Evolutionary conservation across 306 rosid species (phyloP), one percentile per base, ranked within the genome.

Genomic region (Trifolium pratense): DNA sequence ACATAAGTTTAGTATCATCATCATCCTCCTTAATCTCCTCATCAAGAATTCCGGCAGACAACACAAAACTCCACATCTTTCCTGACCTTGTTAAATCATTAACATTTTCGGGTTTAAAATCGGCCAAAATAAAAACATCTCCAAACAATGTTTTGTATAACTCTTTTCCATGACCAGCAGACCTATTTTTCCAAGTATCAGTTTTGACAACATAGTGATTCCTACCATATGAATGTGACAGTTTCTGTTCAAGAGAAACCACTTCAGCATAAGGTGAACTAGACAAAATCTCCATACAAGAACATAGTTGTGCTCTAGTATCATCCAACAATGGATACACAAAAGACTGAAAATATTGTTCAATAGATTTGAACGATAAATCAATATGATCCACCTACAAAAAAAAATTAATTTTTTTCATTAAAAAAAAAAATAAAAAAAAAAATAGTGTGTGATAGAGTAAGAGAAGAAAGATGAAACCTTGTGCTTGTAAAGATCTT

Each of bases 301-400:
- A 81, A 45, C 80, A 67, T 18, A 91, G 15, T 3, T 84, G 72
- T 7, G 89, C 89, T 53, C 96, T 70, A 16, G 91, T 86, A 69
- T 91, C 97, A 70, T 91, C 97, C 80, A 91, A 57, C 9, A 91
- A 81, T 0, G 91, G 96, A 76, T 84, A 71, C 37, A 71, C 64
- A 57, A 62, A 86, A 10, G 87, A 89, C 8, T 37, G 74, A 53
- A 86, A 81, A 78, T 87, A 91, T 11, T 81, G 84, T 15, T 31
- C 3, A 69, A 69, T 81, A 0, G 92, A 86, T 7, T 64, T 20
- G 66, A 91, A 91, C 9, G 82, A 53, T 14, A 42, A 45, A n/a
- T 86, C 87, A 78, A 89, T 89, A 40, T 42, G 3, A 69, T 79
- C 36, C 2, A 91, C 87, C 97, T 91, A 78, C 1, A n/a, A 49